These are phyloP conservation scores for Candida pseudofarinosa DNA, from an alignment of 805 yeast species.

Conservation along the genomic window DNA sequence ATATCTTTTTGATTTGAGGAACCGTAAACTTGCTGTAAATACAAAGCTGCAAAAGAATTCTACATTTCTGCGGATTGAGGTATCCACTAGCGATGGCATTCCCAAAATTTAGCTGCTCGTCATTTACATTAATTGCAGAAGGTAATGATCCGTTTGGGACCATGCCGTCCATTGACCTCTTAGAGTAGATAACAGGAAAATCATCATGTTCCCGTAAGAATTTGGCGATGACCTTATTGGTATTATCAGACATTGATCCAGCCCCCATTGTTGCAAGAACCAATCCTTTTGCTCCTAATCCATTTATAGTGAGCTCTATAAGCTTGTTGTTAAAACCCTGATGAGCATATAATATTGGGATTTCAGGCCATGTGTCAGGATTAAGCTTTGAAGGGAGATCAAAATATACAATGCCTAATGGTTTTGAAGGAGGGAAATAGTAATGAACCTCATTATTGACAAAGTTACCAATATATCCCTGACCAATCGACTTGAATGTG, in stretches of 20 bases:
- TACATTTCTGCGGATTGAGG: slow-evolving; percentile 60
- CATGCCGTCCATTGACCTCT: slow-evolving; percentile 69
- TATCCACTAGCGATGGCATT: slow-evolving; percentile 61
- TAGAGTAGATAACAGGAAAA: slow-evolving; percentile 60
- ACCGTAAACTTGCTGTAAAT: slow-evolving; percentile 38
- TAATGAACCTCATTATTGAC: slow-evolving; percentile 63
- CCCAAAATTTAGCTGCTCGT: slow-evolving; percentile 11
- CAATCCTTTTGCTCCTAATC: slow-evolving; percentile 47
- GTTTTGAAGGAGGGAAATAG: slow-evolving; percentile 59
- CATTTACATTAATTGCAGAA: slow-evolving; percentile 11
- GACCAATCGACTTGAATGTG: slow-evolving; percentile 64
- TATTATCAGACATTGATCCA: slow-evolving; percentile 53
- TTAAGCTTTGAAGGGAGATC: slow-evolving; percentile 24
- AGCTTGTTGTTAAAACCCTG: slow-evolving; percentile 54
- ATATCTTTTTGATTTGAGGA: slow-evolving; percentile 40
- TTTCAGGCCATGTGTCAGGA: slow-evolving; percentile 34
- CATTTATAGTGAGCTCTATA: slow-evolving; percentile 43
- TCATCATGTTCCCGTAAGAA: slow-evolving; percentile 30
- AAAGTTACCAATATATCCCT: slow-evolving; percentile 68
- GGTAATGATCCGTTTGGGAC: slow-evolving; percentile 52
- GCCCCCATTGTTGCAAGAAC: slow-evolving; percentile 72
- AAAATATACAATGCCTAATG: slow-evolving; percentile 45
- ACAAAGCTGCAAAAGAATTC: slow-evolving; percentile 56
- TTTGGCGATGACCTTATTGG: slow-evolving; percentile 41
- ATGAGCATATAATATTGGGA: slow-evolving; percentile 56